Evolutionary conservation across 208 protist genomes (phyloP), one percentile per base, ranked within the genome.

Genomic region (Leishmania lainsoni): DNA sequence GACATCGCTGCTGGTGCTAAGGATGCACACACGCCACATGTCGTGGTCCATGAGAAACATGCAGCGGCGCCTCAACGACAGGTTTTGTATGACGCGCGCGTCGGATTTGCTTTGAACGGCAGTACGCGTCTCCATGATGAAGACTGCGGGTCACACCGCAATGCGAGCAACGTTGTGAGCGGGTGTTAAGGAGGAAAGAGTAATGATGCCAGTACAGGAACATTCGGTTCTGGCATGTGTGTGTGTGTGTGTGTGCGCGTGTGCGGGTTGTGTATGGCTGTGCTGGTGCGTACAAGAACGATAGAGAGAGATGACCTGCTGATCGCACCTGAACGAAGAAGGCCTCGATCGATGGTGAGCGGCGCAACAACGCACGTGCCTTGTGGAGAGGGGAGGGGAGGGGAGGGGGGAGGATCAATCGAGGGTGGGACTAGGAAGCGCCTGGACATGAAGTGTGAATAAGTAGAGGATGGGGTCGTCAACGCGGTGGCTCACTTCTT

Each of bases 61-160:
- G 76, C 91, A 93, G 51, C 90, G 92, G 20, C 91, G 87, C 5
- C 93, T 87, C 29, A 96, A 80, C 22, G 87, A 86, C 63, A 96
- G 77, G 45, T 91, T 93, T n/a, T 74, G 75, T 8, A 76, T n/a
- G 26, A 90, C n/a, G 26, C 78, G 74, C 32, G 54, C 81, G 39
- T 84, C 77, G 45, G 70, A 56, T 76, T 56, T 49, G 56, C 39
- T 17, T n/a, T 32, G 49, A 26, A 17, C 35, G 29, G 73, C 2
- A 61, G n/a, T 35, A 12, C 54, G 73, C 32, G 20, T 9, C 48
- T 77, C 73, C 73, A 77, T 77, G 73, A 4, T 35, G 54, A 14
- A 32, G 5, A 17, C 52, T n/a, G 5, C 29, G 9, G 9, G 8
- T 48, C 8, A 22, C 39, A 52, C 10, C 8, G 3, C 32, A 42